Base-by-base conservation (phyloP, 345 rosid genomes). In the Nasturtium officinale region DNA sequence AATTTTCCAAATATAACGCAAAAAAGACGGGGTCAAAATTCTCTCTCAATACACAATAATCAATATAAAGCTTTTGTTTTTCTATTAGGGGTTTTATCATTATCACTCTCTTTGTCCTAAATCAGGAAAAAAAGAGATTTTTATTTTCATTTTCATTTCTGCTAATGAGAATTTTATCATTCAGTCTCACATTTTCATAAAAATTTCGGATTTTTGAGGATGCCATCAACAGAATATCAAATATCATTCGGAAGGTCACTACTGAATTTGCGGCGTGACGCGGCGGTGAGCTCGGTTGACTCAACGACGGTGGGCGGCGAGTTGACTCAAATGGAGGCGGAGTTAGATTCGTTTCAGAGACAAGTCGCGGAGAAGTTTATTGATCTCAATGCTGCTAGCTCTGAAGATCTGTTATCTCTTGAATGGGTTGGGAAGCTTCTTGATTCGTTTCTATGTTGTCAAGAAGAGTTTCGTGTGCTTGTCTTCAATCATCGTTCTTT, bases 351-450 rank as follows among this genome's bases (percentile, higher is more conserved):
- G 2, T 89, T 91, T 61, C 93, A 91, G 62, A 83, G 67, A 58
- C 78, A 80, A 38, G 91, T 91, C 0, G 40, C 89, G 1, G 82
- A 81, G 16, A 77, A 85, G 23, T 89, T 91, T 32, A 6, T n/a
- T 40, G 82, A 81, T 68, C 85, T 91, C 10, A 77, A 85, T 3
- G 65, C 76, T 0, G 71, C 72, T 9, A 33, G 54, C 0, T 23
- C 42, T 13, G 79, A 75, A 25, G 84, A 83, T 28, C 65, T 89
- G 18, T 77, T 89, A 2, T 84, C 96, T 1, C 78, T 89, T 0
- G 30, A 81, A n/a, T 89, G 96, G 92, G 77, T 89, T 30, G 82
- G 79, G 43, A 74, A 82, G 75, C 84, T 89, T 12, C 85, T 89
- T 7, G 86, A 82, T 64, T 78, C 74, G 48, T 87, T 87, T 68